phyloP scores from a whole-genome alignment of 2,329 filamentous ascomycete genomes.

The Incumbomyces lentus region DNA sequence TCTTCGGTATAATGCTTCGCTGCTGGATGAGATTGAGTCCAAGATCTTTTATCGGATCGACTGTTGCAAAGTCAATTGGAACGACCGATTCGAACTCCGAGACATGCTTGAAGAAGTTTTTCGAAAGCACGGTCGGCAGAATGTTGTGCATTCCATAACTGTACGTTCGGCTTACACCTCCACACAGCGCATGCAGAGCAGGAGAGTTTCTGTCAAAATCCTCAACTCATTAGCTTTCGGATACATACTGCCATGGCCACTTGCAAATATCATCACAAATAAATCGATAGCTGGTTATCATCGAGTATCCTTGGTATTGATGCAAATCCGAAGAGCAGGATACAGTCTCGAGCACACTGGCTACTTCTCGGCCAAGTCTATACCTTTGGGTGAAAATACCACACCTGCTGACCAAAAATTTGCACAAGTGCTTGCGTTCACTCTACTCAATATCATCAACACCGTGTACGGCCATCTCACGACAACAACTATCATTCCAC shows the following conservation, averaged over 20 bases:
- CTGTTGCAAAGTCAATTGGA: constrained; percentile 51
- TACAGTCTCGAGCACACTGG: constrained; percentile 51
- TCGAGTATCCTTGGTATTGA: constrained; percentile 60
- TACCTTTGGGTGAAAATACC: constrained; percentile 20
- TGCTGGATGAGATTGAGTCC: constrained; percentile 54
- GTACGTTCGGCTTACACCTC: constrained; percentile 40
- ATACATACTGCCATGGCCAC: constrained; percentile 56
- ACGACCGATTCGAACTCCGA: constrained; percentile 70
- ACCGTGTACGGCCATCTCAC: constrained; percentile 66
- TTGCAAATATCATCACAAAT: constrained; percentile 62
- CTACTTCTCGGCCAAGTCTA: constrained; percentile 27
- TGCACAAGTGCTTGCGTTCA: constrained; percentile 46
- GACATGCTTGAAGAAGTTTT: constrained; percentile 68
- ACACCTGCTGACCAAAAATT: constrained; percentile 7
- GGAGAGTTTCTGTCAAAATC: constrained; percentile 50
- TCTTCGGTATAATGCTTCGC: constrained; percentile 62
- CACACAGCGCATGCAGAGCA: constrained; percentile 35
- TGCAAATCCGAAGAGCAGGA: constrained; percentile 65
- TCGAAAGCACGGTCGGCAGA: constrained; percentile 40
- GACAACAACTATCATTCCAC: constrained; percentile 57
- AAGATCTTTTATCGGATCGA: constrained; percentile 69
- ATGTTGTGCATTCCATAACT: constrained; percentile 49
- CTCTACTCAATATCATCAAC: constrained; percentile 67
- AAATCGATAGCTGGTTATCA: constrained; percentile 58
- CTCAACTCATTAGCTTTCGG: constrained; percentile 55